Percentiles rank a stretch among this genome's conserved stretches.
Conservation (phyloP, 768 basidiomycete genomes). For the Cyclocybe cylindracea region DNA sequence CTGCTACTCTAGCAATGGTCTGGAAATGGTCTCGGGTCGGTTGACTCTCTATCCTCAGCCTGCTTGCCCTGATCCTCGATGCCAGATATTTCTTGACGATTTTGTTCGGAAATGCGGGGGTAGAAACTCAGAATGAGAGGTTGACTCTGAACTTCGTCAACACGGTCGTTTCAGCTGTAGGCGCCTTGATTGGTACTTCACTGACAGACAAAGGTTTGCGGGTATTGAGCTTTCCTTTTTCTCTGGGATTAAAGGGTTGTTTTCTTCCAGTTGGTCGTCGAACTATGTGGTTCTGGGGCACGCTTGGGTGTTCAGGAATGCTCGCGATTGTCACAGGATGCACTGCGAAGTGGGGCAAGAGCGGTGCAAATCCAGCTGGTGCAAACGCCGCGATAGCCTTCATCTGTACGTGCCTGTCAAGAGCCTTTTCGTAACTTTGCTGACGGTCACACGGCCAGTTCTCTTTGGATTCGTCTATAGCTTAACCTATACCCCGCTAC, state of each 20-base stretch:
- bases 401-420: slow-evolving; percentile 33
- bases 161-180: slow-evolving; percentile 39
- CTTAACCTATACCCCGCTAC: slow-evolving; percentile 59
- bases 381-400: slow-evolving; percentile 48
- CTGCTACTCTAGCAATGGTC: slow-evolving; percentile 47
- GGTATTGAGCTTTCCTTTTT: not conserved
- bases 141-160: slow-evolving; percentile 45
- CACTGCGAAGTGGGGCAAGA: slow-evolving; percentile 40
- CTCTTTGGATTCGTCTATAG: slow-evolving; percentile 56
- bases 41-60: not conserved
- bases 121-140: slow-evolving; percentile 37
- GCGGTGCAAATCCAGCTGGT: slow-evolving; percentile 35
- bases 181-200: slow-evolving; percentile 41
- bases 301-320: slow-evolving; percentile 35
- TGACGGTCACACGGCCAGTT: slow-evolving; percentile 34
- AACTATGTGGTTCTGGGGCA: slow-evolving; percentile 51
- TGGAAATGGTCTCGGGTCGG: slow-evolving; percentile 52
- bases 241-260: not conserved
- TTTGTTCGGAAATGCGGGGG: slow-evolving; percentile 39
- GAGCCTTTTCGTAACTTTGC: not conserved
- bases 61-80: not conserved
- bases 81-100: slow-evolving; percentile 44
- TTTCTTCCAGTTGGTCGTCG: slow-evolving; percentile 36
- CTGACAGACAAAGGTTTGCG: slow-evolving; percentile 39
- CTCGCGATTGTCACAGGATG: slow-evolving; percentile 43